Conservation (phyloP, 345 rosid genomes). For the Populus davidiana region DNA sequence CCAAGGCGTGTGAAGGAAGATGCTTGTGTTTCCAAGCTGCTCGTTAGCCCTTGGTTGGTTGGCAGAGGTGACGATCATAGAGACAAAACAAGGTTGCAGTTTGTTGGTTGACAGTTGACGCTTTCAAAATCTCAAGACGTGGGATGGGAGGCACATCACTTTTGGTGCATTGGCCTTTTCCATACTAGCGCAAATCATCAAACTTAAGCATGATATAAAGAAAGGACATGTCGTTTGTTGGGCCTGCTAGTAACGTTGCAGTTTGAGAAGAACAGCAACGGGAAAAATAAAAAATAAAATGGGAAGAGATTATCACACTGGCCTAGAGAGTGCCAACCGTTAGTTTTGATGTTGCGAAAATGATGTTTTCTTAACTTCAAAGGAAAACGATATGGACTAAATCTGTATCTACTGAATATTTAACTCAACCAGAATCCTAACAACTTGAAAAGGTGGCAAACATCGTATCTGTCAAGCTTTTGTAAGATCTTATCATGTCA, state of each 20-base stretch:
- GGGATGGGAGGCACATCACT: background rate
- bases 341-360: no score
- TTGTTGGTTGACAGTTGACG: background rate
- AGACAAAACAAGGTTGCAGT: background rate
- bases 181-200: background rate
- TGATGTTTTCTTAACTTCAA: slow-evolving; percentile 17
- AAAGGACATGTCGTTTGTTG: background rate
- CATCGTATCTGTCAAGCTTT: background rate
- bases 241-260: background rate
- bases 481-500: background rate
- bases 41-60: no score
- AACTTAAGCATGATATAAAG: background rate
- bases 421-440: background rate
- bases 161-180: background rate
- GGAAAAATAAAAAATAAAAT: no score
- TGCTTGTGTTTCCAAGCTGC: no score
- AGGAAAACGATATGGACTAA: background rate
- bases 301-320: background rate
- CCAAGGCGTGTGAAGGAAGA: no score
- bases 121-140: background rate
- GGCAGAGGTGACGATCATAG: background rate
- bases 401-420: background rate
- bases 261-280: no score
- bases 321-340: background rate
- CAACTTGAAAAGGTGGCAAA: background rate